Evolutionary conservation across 495 filamentous ascomycete species (phyloP).

Genomic region (Bacidia rubella): DNA sequence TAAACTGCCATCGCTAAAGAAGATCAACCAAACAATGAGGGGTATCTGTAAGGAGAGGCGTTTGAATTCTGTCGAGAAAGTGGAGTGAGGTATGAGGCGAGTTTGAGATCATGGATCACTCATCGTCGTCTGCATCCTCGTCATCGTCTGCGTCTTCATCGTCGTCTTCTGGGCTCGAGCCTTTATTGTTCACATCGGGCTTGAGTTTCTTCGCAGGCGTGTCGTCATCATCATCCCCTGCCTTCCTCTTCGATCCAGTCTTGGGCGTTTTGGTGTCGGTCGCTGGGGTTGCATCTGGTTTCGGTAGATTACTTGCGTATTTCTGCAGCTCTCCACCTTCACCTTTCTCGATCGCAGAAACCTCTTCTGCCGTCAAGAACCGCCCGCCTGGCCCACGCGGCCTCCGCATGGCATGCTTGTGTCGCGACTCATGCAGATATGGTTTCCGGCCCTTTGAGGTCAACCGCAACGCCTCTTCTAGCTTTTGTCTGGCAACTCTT

Average conservation of each 20-base stretch:
- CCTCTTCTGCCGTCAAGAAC: slow-evolving; percentile 97
- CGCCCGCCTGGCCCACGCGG: slow-evolving; percentile 91
- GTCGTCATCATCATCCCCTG: slow-evolving; percentile 28
- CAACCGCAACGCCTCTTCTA: slow-evolving; percentile 81
- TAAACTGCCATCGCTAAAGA: slow-evolving; percentile 1
- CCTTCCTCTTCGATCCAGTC: slow-evolving; percentile 37
- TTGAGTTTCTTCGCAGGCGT: slow-evolving; percentile 36
- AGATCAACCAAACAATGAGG: slow-evolving; percentile 1
- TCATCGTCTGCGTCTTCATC: slow-evolving; percentile 30
- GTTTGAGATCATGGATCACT: slow-evolving; percentile 4
- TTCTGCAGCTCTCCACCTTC: slow-evolving; percentile 20
- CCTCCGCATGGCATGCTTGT: slow-evolving; percentile 96
- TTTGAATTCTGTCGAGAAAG: neutral
- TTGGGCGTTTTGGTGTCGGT: slow-evolving; percentile 13
- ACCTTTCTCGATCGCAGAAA: slow-evolving; percentile 69
- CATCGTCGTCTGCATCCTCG: slow-evolving; percentile 26
- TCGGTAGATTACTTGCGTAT: slow-evolving; percentile 23
- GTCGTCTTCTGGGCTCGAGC: slow-evolving; percentile 33
- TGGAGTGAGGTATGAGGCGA: neutral
- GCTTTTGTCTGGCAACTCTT: slow-evolving; percentile 77
- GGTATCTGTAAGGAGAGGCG: neutral
- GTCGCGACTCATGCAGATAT: slow-evolving; percentile 95
- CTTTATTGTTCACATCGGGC: slow-evolving; percentile 22
- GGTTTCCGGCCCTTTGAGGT: slow-evolving; percentile 94
- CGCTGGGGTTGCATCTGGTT: slow-evolving; percentile 21